Percentiles rank a stretch among this genome's conserved stretches.
phyloP scores from a whole-genome alignment of 2,329 filamentous ascomycete species.

The Cytospora chrysosperma region DNA sequence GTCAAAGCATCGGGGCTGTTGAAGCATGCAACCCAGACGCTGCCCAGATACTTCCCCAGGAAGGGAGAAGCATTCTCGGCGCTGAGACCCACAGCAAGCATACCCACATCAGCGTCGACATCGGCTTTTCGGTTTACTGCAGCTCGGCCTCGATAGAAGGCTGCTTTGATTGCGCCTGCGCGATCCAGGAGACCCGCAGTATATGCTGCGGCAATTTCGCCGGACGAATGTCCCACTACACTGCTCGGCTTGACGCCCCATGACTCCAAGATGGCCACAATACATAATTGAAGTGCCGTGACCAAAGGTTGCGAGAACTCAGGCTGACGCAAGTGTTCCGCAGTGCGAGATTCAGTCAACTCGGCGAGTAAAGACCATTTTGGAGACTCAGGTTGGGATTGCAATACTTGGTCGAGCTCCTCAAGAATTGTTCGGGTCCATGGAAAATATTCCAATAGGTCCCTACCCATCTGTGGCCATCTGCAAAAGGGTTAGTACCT shows the following conservation, averaged over 20 bases:
- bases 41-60: not conserved
- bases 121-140: not conserved
- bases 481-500: too few species aligned
- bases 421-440: too few species aligned
- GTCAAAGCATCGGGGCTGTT: constrained; percentile 33
- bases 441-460: not conserved
- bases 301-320: constrained; percentile 29
- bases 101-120: not conserved
- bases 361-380: constrained; percentile 5
- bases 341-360: not conserved
- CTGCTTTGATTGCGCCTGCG: constrained; percentile 33
- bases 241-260: constrained; percentile 32
- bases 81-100: constrained; percentile 4
- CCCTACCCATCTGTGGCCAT: constrained; percentile 24
- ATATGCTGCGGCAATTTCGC: constrained; percentile 40
- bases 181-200: constrained; percentile 30
- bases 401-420: too few species aligned
- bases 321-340: constrained; percentile 5
- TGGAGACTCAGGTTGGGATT: constrained; percentile 1
- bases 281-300: constrained; percentile 39
- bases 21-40: not conserved
- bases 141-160: constrained; percentile 33
- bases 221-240: constrained; percentile 38
- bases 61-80: not conserved
- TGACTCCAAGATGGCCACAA: constrained; percentile 32